Conservation (phyloP, 2,329 filamentous ascomycete genomes). For the Aspergillus ruber region DNA sequence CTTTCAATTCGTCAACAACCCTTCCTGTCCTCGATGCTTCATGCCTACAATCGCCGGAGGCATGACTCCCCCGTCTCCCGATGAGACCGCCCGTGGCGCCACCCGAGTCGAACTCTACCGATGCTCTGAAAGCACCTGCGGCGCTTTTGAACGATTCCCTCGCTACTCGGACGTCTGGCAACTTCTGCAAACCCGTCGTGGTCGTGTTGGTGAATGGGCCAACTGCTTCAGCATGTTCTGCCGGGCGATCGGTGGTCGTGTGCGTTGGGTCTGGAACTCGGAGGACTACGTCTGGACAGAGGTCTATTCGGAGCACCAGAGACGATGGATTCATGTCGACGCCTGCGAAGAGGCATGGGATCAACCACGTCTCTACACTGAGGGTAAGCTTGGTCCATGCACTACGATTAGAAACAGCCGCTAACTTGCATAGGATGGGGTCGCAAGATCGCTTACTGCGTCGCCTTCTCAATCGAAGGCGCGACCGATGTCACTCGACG, state of each 20-base stretch:
- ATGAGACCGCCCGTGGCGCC: constrained; percentile 84
- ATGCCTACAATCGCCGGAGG: constrained; percentile 78
- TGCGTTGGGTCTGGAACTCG: constrained; percentile 96
- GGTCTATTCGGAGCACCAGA: constrained; percentile 88
- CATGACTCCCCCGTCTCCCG: constrained; percentile 75
- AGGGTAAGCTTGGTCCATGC: constrained; percentile 50
- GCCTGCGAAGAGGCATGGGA: constrained; percentile 94
- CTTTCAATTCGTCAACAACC: constrained; percentile 96
- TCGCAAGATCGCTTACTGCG: constrained; percentile 94
- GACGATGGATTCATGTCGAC: constrained; percentile 95
- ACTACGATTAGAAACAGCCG: background rate
- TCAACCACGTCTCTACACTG: constrained; percentile 81
- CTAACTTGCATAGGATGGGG: constrained; percentile 60
- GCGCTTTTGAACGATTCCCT: constrained; percentile 79
- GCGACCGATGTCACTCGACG: constrained; percentile 62
- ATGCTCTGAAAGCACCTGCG: constrained; percentile 71
- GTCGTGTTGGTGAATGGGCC: constrained; percentile 90
- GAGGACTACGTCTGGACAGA: constrained; percentile 98
- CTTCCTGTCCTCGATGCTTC: constrained; percentile 72
- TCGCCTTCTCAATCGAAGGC: constrained; percentile 90
- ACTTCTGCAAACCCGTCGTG: constrained; percentile 75
- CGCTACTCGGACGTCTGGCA: constrained; percentile 95
- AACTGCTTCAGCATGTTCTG: constrained; percentile 99
- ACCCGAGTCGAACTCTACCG: constrained; percentile 82
- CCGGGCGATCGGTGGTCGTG: constrained; percentile 79